Conservation (phyloP, 2,329 filamentous ascomycete species). For the Epichloe bromicola region DNA sequence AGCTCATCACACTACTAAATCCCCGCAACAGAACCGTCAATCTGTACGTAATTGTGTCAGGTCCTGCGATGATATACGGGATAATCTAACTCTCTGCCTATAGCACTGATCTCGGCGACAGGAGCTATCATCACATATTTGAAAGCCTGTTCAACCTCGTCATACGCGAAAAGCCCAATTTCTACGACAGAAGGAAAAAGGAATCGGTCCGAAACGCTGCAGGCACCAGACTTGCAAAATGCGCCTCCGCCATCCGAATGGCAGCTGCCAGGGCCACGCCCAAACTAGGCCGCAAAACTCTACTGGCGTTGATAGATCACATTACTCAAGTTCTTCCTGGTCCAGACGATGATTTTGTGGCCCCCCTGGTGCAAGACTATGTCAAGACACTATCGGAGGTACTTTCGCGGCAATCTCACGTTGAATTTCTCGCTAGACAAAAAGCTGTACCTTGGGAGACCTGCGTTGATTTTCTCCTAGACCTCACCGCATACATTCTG, state of each 20-base stretch:
- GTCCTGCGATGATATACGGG: slow-evolving; percentile 2
- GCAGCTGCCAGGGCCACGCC: slow-evolving; percentile 56
- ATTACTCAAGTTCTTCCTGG: slow-evolving; percentile 61
- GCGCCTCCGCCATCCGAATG: slow-evolving; percentile 57
- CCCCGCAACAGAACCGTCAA: slow-evolving; percentile 21
- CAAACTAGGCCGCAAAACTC: slow-evolving; percentile 61
- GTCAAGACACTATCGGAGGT: slow-evolving; percentile 60
- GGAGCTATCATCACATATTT: slow-evolving; percentile 68
- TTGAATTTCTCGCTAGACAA: slow-evolving; percentile 57
- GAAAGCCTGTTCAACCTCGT: slow-evolving; percentile 65
- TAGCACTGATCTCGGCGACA: slow-evolving; percentile 48
- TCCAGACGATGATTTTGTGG: slow-evolving; percentile 47
- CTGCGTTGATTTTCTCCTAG: slow-evolving; percentile 58
- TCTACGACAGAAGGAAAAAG: slow-evolving; percentile 40
- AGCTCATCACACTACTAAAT: slow-evolving; percentile 26
- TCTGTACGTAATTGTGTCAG: slow-evolving; percentile 19
- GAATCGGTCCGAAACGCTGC: slow-evolving; percentile 32
- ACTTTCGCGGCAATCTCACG: slow-evolving; percentile 60
- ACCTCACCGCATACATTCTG: slow-evolving; percentile 39
- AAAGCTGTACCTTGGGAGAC: slow-evolving; percentile 51
- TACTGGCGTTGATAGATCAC: slow-evolving; percentile 69
- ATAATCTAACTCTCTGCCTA: background rate
- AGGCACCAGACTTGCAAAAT: slow-evolving; percentile 48
- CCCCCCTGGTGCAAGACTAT: slow-evolving; percentile 65
- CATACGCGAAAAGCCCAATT: slow-evolving; percentile 52